These are phyloP conservation scores for Berberis thunbergii DNA, from an alignment of 164 flowering plant genomes.

Conservation along the genomic window DNA sequence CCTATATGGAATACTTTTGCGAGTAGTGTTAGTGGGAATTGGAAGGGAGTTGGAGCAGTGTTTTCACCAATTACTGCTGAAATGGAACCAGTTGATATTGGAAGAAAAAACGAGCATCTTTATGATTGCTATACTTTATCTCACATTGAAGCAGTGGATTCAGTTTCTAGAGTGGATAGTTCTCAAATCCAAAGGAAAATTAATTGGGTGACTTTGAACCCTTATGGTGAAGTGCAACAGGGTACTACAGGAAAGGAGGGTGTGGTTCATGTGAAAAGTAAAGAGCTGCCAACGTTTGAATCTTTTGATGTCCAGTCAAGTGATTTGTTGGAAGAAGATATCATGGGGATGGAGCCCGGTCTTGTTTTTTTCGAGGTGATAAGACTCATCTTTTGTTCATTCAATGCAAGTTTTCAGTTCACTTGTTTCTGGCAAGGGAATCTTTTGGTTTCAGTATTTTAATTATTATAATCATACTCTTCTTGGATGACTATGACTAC, in stretches of 20 bases:
- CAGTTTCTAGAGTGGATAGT: constrained; percentile 26
- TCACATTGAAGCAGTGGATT: constrained; percentile 41
- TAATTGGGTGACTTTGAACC: constrained; percentile 84
- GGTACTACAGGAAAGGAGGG: constrained; percentile 12
- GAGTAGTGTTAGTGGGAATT: constrained; percentile 93
- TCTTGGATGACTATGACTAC: no score
- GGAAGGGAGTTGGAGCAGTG: constrained; percentile 98
- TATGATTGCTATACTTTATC: constrained; percentile 83
- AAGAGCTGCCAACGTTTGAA: constrained; percentile 48
- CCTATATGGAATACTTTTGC: constrained; percentile 85
- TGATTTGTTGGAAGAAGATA: constrained; percentile 92
- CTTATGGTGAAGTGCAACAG: constrained; percentile 58
- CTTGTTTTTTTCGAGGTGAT: constrained; percentile 93
- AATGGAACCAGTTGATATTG: constrained; percentile 88
- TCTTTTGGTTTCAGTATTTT: no score
- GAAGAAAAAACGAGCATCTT: constrained; percentile 48
- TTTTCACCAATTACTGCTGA: constrained; percentile 91
- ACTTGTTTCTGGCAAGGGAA: no score
- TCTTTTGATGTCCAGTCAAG: constrained; percentile 55
- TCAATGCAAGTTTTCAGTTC: no score
- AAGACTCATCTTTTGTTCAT: neutral
- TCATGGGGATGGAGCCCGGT: constrained; percentile 81
- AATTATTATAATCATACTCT: no score
- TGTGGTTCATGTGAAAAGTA: constrained; percentile 12
- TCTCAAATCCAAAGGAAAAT: constrained; percentile 56